Percentiles rank a stretch among this genome's conserved stretches.
Evolutionary conservation across 331 rosid species (phyloP).

Genomic region (Stylosanthes scabra): DNA sequence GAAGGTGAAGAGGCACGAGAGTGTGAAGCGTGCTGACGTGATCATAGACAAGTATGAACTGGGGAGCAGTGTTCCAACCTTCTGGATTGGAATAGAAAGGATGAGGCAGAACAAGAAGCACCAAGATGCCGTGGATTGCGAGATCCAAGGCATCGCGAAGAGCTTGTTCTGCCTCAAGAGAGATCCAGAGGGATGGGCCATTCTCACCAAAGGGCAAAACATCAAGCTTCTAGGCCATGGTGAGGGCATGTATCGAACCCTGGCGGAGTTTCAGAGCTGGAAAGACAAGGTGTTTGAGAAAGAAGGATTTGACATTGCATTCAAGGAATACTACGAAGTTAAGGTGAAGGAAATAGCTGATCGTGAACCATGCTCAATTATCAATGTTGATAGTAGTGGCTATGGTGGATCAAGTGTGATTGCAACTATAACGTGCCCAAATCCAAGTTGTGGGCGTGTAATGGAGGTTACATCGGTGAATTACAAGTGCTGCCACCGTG

Average conservation of each 20-base stretch:
- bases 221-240: conserved; percentile 43
- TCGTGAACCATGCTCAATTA: conserved; percentile 22
- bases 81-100: conserved; percentile 46
- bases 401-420: conserved; percentile 31
- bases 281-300: conserved; percentile 30
- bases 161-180: conserved; percentile 35
- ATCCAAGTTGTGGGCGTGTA: conserved; percentile 45
- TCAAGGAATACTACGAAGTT: conserved; percentile 36
- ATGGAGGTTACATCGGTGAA: conserved; percentile 48
- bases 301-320: conserved; percentile 46
- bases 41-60: conserved; percentile 34
- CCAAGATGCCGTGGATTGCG: conserved; percentile 24
- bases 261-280: conserved; percentile 41
- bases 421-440: conserved; percentile 49
- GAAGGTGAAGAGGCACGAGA: conserved; percentile 24
- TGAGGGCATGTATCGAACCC: conserved; percentile 30
- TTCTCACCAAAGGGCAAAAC: conserved; percentile 43
- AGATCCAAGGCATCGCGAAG: conserved; percentile 35
- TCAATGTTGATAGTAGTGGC: conserved; percentile 24
- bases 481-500: conserved; percentile 52
- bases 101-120: conserved; percentile 49
- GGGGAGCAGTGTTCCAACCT: conserved; percentile 36
- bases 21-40: conserved; percentile 38
- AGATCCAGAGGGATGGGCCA: conserved; percentile 47
- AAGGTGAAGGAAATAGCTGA: conserved; percentile 41